phyloP scores from a whole-genome alignment of 768 basidiomycete species.

The Russula virescens region DNA sequence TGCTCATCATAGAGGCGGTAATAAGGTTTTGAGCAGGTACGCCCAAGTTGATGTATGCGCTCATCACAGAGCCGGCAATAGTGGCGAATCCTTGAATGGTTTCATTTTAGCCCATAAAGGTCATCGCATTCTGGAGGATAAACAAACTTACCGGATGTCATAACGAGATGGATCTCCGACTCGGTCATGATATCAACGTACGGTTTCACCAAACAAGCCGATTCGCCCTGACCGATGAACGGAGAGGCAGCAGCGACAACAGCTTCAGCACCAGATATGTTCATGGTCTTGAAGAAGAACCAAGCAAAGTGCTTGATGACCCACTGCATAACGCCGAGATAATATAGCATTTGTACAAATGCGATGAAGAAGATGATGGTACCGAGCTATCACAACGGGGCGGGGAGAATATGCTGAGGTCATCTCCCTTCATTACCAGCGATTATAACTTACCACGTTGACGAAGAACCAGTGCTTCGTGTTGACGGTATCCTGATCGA shows the following conservation, averaged over 20 bases:
- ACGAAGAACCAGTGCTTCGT: slow-evolving; percentile 80
- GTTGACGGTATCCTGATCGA: slow-evolving; percentile 53
- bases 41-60: slow-evolving; percentile 74
- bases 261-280: slow-evolving; percentile 91
- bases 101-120: not conserved
- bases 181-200: slow-evolving; percentile 82
- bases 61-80: slow-evolving; percentile 85
- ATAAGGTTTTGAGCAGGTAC: slow-evolving; percentile 76
- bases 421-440: not conserved
- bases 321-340: slow-evolving; percentile 93
- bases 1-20: slow-evolving; percentile 91
- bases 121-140: not conserved
- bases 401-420: not conserved
- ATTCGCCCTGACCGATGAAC: slow-evolving; percentile 91
- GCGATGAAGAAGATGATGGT: slow-evolving; percentile 94
- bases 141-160: slow-evolving; percentile 64
- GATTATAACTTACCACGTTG: slow-evolving; percentile 48
- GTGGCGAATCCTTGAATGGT: slow-evolving; percentile 63
- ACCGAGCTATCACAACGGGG: slow-evolving; percentile 44
- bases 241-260: slow-evolving; percentile 90
- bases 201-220: slow-evolving; percentile 77
- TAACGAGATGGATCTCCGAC: slow-evolving; percentile 80
- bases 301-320: slow-evolving; percentile 83
- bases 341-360: slow-evolving; percentile 87
- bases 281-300: slow-evolving; percentile 91